Percentiles rank a stretch among this genome's conserved stretches.
Evolutionary conservation across 148 eudicot genomes (phyloP).

Genomic region (Polygonum aviculare): DNA sequence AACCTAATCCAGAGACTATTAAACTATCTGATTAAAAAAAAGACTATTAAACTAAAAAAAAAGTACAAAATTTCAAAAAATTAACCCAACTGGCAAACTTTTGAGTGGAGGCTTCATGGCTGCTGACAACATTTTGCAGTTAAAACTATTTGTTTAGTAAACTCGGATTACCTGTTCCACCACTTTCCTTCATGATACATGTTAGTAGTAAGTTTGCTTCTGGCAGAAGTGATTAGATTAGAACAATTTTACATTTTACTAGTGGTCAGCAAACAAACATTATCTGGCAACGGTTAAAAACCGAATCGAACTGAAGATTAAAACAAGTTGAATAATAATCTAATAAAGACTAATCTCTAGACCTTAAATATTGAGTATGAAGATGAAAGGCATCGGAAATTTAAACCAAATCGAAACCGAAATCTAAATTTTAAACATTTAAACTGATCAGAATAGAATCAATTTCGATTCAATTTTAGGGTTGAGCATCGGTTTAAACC

Average conservation of each 20-base stretch:
- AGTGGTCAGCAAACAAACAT: neutral
- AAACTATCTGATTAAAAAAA: neutral
- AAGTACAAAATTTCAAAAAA: neutral
- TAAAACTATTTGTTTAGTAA: neutral
- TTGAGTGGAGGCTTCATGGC: neutral
- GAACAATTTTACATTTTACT: neutral
- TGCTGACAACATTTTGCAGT: neutral
- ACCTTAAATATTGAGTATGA: too few species aligned
- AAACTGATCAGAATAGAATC: too few species aligned
- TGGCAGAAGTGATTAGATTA: neutral
- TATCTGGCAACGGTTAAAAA: too few species aligned
- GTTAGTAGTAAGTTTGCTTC: neutral
- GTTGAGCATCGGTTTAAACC: too few species aligned
- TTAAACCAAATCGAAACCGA: too few species aligned
- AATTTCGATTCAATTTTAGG: too few species aligned
- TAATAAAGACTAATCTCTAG: too few species aligned
- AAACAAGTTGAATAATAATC: too few species aligned
- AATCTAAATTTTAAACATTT: too few species aligned
- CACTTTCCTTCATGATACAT: constrained; percentile 1
- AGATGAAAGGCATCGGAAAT: too few species aligned
- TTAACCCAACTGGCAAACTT: neutral
- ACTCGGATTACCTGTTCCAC: neutral
- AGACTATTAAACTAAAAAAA: neutral
- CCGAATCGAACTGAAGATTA: too few species aligned
- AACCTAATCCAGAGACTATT: neutral